Evolutionary conservation across 306 rosid genomes (phyloP).

Genomic region (Vicia sativa): DNA sequence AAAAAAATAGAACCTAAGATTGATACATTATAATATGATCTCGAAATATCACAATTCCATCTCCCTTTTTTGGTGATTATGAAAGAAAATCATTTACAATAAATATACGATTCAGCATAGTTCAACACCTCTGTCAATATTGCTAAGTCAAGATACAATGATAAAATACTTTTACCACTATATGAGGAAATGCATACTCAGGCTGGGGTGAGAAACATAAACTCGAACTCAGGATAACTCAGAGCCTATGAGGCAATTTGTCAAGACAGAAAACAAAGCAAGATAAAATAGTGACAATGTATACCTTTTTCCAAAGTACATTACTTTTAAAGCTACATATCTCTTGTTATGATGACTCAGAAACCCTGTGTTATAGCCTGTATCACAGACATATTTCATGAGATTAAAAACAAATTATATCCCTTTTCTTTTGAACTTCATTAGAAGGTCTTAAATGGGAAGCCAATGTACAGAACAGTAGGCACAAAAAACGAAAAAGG

Average conservation of each 20-base stretch:
- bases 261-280: conserved; percentile 26
- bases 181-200: not conserved
- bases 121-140: conserved; percentile 3
- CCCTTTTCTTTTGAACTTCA: conserved; percentile 27
- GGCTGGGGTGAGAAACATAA: conserved; percentile 22
- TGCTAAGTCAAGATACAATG: conserved; percentile 15
- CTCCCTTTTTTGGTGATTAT: not conserved
- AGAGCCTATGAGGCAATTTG: conserved; percentile 17
- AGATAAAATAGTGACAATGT: conserved; percentile 30
- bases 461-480: not conserved
- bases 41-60: conserved; percentile 13
- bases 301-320: conserved; percentile 93
- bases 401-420: conserved; percentile 13
- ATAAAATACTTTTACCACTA: conserved; percentile 8
- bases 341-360: conserved; percentile 65
- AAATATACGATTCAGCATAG: conserved; percentile 16
- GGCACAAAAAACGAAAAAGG: not conserved
- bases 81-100: conserved; percentile 11
- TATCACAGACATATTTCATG: conserved; percentile 23
- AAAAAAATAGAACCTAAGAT: conserved; percentile 18
- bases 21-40: conserved; percentile 10
- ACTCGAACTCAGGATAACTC: conserved; percentile 21
- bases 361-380: conserved; percentile 57
- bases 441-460: conserved; percentile 23
- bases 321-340: conserved; percentile 81